phyloP scores from a whole-genome alignment of 2,329 filamentous ascomycete genomes.

The Drechslerella dactyloides region DNA sequence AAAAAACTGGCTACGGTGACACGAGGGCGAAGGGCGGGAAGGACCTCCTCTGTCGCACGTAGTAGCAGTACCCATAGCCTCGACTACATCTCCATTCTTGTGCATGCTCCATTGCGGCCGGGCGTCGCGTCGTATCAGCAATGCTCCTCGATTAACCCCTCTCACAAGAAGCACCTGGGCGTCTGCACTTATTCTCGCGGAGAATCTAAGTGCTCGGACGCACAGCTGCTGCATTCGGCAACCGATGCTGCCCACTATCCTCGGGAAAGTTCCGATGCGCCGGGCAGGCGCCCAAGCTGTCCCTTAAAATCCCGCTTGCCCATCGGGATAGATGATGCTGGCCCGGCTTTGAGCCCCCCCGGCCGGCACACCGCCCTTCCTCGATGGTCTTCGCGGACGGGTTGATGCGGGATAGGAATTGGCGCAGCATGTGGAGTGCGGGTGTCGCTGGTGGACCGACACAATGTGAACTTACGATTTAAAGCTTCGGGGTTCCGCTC shows the following conservation, averaged over 20 bases:
- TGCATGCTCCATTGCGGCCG: too few relatives aligned
- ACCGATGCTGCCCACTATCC: neutral
- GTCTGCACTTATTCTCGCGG: neutral
- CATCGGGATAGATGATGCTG: conserved; percentile 33
- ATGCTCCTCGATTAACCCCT: too few relatives aligned
- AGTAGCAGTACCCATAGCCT: too few relatives aligned
- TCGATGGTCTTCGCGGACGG: too few relatives aligned
- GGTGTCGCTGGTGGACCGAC: neutral
- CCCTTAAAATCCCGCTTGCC: conserved; percentile 42
- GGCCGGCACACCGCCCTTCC: neutral
- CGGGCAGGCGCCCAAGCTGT: conserved; percentile 11
- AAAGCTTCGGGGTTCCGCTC: conserved; percentile 3
- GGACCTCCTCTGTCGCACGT: neutral
- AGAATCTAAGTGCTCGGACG: neutral
- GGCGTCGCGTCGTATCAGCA: too few relatives aligned
- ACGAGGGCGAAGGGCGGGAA: neutral
- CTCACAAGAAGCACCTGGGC: neutral
- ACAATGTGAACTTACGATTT: neutral
- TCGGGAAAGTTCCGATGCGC: conserved; percentile 47
- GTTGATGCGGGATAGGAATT: neutral
- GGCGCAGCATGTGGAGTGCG: neutral
- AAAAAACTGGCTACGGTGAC: conserved; percentile 16
- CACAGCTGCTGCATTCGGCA: neutral
- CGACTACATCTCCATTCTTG: too few relatives aligned
- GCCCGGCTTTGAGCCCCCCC: neutral